Evolutionary conservation across 2,329 filamentous ascomycete genomes (phyloP), one percentile per base, ranked within the genome.

Genomic region (Trichophyton equinum): DNA sequence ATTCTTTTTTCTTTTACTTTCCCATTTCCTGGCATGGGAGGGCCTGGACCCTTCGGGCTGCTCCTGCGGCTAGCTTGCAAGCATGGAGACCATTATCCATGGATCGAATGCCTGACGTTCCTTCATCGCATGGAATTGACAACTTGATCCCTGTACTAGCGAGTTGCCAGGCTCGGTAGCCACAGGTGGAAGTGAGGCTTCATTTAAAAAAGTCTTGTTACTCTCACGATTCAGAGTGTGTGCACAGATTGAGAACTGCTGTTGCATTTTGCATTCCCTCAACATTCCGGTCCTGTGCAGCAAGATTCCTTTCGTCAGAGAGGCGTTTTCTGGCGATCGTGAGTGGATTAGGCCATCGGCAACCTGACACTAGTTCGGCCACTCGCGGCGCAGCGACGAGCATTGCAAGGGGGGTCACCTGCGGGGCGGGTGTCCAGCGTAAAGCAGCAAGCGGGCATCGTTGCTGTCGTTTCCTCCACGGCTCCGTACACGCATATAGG

Each of bases 351-450:
- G 51, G 25, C 27, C 51, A 55, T 36, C 27, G 51, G 18, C 51
- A 55, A 55, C 13, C 51, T 55, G 51, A 55, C 51, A 55, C 51
- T 53, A 53, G 49, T n/a, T 36, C 51, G 51, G 51, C 27, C 51
- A 55, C 51, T 55, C 51, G 51, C 51, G 51, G 51, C 51, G 51
- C 51, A 27, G 49, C 49, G 51, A 55, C 7, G 51, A 36, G 30
- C 27, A 55, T 55, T 27, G 51, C 51, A 55, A 55, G 51, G 51
- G 51, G 51, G 51, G 51, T 55, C 51, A 55, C 51, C 51, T 55
- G 51, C 51, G 51, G 51, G 51, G 51, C 51, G 51, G 18, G 15
- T 55, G 20, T 55, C 51, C 27, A 55, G 51, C 15, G 27, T 55
- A 55, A 55, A 55, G 46, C 46, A 55, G 51, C 51, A 55, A 36